Base-by-base conservation (phyloP, 139 green algal genomes). In the Mesotaenium endlicherianum region DNA sequence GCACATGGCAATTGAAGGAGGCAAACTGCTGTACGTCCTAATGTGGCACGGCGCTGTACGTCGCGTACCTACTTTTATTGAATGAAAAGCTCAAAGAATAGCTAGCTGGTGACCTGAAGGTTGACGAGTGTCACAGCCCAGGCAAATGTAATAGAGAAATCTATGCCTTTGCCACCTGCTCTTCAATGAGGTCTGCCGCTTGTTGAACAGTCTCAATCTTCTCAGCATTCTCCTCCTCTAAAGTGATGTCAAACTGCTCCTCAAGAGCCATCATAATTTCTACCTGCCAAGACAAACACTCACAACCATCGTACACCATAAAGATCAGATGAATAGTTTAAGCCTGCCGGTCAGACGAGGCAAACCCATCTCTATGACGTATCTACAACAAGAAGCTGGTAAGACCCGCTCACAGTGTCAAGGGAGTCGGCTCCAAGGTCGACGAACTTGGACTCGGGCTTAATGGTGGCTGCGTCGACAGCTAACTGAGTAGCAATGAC, bases 181-280 rank as follows among this genome's bases (percentile, higher is more conserved):
- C 45, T 20, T 93, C 90, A 69, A 98, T 98, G 53, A 97, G 87
- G 90, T 97, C 93, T 49, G 94, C 94, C 2, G 93, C 94, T 82
- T 97, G 91, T 90, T 96, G 93, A 16, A 97, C 95, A 34, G 96
- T 99, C 69, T 83, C 83, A 81, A 98, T 97, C 89, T 97, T 97
- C 91, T 98, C 95, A 20, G 95, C 94, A 81, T 93, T 93, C 60
- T 99, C 95, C 94, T 98, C 95, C 43, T 97, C 95, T 42, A 99
- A 91, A 70, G 92, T 91, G 69, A 99, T 93, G 76, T 97, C 93
- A 77, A 98, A 99, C 92, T 97, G 95, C 93, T 98, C 95, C 92
- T 98, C 96, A 53, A 99, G 89, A 0, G 95, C 95, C 96, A 99
- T 98, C 96, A 99, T 98, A 89, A 99, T 98, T 92, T 99, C 96